Evolutionary conservation across 768 basidiomycete genomes (phyloP).

Genomic region (Russula sp.): DNA sequence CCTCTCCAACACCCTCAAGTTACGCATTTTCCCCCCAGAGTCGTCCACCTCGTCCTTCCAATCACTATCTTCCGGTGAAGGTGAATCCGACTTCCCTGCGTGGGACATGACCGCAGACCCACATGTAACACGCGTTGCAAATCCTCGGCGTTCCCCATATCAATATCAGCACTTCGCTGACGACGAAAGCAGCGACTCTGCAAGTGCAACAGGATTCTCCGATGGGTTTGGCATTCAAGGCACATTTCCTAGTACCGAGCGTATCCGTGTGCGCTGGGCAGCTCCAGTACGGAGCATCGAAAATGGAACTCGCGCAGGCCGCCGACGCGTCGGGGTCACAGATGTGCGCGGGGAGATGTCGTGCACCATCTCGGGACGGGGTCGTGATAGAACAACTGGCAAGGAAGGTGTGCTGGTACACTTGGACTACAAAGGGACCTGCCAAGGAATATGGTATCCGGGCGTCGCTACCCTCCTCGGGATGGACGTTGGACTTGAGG

Average conservation of each 20-base stretch:
- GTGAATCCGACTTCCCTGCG: slow-evolving; percentile 49
- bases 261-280: slow-evolving; percentile 76
- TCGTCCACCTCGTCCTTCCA: slow-evolving; percentile 56
- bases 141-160: slow-evolving; percentile 48
- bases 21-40: slow-evolving; percentile 68
- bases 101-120: slow-evolving; percentile 82
- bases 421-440: slow-evolving; percentile 68
- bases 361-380: slow-evolving; percentile 53
- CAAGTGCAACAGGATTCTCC: slow-evolving; percentile 48
- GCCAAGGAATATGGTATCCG: slow-evolving; percentile 77
- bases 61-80: slow-evolving; percentile 73
- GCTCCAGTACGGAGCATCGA: slow-evolving; percentile 42
- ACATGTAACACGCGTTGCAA: slow-evolving; percentile 56
- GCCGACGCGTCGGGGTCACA: slow-evolving; percentile 66
- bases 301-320: slow-evolving; percentile 50
- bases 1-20: slow-evolving; percentile 68
- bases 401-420: slow-evolving; percentile 55
- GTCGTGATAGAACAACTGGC: slow-evolving; percentile 40
- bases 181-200: slow-evolving; percentile 78
- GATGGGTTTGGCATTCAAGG: slow-evolving; percentile 71
- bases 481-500: slow-evolving; percentile 68
- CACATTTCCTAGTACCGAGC: slow-evolving; percentile 73
- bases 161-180: slow-evolving; percentile 74
- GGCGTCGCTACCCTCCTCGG: slow-evolving; percentile 81
- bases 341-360: slow-evolving; percentile 67